A percentile compares a stretch with the other conserved stretches of the same genome.
Evolutionary conservation across 2,329 filamentous ascomycete genomes (phyloP).

Genomic region (Trichoderma sp.): DNA sequence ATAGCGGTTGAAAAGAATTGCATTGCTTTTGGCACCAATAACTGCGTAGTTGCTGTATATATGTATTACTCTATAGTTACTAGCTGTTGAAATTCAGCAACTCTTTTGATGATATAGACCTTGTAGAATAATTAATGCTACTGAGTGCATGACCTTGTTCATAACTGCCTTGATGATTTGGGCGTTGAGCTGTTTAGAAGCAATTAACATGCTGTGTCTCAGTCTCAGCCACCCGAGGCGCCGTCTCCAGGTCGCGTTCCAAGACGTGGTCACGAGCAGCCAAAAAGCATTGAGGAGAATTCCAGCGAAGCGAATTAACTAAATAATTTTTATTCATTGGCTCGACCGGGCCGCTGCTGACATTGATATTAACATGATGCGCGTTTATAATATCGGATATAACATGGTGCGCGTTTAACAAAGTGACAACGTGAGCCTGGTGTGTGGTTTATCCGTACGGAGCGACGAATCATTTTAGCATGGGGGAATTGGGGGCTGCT

Average conservation of each 20-base stretch:
- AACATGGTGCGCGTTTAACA: neutral
- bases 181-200: neutral
- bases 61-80: neutral
- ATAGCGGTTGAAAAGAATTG: neutral
- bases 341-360: neutral
- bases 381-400: neutral
- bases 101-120: neutral
- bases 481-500: neutral
- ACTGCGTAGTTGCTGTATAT: neutral
- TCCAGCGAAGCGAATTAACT: neutral
- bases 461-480: neutral
- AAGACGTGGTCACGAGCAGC: conserved; percentile 4
- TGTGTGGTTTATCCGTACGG: neutral
- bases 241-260: neutral
- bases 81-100: neutral
- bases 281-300: neutral
- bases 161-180: neutral
- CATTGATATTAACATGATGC: neutral
- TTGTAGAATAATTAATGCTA: neutral
- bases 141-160: neutral
- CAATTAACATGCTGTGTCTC: neutral
- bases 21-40: neutral
- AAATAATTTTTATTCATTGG: neutral
- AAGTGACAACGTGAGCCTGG: neutral
- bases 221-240: neutral